Evolutionary conservation across 768 basidiomycete genomes (phyloP), one percentile per base, ranked within the genome.

Genomic region (Suillus weaverae): DNA sequence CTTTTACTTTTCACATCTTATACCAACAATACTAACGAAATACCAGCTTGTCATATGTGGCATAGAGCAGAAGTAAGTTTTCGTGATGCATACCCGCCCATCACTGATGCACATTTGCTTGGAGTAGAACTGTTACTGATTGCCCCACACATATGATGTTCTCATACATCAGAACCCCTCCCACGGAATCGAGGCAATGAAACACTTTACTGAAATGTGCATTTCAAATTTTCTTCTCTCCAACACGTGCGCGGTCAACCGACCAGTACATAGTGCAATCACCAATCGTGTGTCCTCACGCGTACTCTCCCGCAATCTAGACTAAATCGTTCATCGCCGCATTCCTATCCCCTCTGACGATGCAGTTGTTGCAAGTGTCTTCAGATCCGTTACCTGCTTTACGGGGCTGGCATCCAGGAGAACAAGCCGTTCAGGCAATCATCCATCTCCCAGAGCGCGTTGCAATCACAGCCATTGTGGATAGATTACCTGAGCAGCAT

Each of bases 351-450:
- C 51, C 20, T 26, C 26, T 57, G 16, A 22, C 20, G 6, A 10
- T 59, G n/a, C 59, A 48, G n/a, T 33, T 8, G 13, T 20, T 6
- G 5, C 56, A 57, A 57, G 10, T 9, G 35, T 60, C 48, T 13
- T 55, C 61, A 30, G 22, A 39, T 62, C 69, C 44, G 39, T 55
- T 50, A 33, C 57, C 59, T 63, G 72, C 71, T 10, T 70, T 74
- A 56, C 76, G 76, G 14, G 83, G 81, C 46, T 84, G 83, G 83
- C 84, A 85, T 60, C 70, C 74, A 1, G 76, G 76, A 3, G 76
- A 77, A 63, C 68, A 63, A 11, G 65, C 70, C 14, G 63, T 77
- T 54, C 76, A 77, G 51, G 63, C 50, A 36, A 67, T 73, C 43
- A 67, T 76, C 54, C 62, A 66, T 30, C 64, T 75, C 13, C 69